These are phyloP conservation scores for Colletotrichum cuscutae DNA, from an alignment of 2,329 filamentous ascomycete species.

Conservation along the genomic window DNA sequence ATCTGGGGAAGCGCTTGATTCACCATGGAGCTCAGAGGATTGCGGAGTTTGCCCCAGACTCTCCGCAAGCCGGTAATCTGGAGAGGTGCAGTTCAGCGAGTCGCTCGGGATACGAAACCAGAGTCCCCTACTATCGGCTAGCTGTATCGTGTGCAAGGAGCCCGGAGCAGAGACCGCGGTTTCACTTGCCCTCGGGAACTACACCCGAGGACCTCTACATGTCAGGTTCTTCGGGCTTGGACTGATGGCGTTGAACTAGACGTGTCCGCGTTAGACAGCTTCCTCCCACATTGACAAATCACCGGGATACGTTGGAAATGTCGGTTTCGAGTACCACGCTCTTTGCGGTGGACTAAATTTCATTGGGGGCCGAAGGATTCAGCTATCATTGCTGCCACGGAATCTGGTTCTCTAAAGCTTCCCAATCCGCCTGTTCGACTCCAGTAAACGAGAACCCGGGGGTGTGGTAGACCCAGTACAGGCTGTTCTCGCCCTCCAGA, in stretches of 20 bases:
- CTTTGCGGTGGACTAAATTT: neutral
- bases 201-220: neutral
- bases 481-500: constrained; percentile 19
- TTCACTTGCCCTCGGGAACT: neutral
- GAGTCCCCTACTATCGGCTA: no score
- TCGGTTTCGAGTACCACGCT: neutral
- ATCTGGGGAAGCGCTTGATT: neutral
- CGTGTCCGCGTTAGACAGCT: no score
- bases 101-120: no score
- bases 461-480: constrained; percentile 15
- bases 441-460: constrained; percentile 18
- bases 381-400: neutral
- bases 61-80: neutral
- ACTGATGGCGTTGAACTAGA: neutral
- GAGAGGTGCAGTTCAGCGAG: no score
- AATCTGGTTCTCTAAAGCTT: constrained; percentile 16
- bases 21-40: neutral
- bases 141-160: neutral
- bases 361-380: neutral
- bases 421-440: constrained; percentile 27
- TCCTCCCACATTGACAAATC: neutral
- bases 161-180: neutral
- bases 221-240: neutral
- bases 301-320: neutral
- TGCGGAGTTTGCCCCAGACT: neutral